phyloP scores from a whole-genome alignment of 116 monocot genomes.

The Trichopus zeylanicus region DNA sequence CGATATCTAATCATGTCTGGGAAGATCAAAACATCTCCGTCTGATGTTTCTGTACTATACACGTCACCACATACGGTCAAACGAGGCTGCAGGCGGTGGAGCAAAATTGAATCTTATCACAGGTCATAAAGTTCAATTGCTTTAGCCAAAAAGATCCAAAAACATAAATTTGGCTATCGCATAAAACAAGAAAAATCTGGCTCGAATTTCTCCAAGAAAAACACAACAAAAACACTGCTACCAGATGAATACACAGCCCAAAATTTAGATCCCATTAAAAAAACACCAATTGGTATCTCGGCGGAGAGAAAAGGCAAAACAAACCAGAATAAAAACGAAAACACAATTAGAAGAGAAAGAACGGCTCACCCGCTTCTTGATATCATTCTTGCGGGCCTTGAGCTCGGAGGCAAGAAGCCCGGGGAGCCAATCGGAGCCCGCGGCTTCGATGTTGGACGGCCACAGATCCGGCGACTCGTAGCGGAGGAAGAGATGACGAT shows the following conservation, averaged over 20 bases:
- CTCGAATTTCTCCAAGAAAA: too few species aligned
- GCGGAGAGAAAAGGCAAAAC: too few species aligned
- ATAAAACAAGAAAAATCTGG: too few species aligned
- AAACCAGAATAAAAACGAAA: too few species aligned
- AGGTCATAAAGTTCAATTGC: too few species aligned
- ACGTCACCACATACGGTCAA: constrained; percentile 62
- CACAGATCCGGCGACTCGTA: constrained; percentile 66
- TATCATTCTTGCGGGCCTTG: constrained; percentile 42
- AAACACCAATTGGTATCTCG: too few species aligned
- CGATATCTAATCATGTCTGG: constrained; percentile 83
- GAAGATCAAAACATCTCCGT: constrained; percentile 77
- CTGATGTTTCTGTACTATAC: constrained; percentile 47
- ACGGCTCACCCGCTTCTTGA: constrained; percentile 41
- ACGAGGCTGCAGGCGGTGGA: constrained; percentile 29
- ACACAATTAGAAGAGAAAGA: constrained; percentile 12
- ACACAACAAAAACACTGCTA: too few species aligned
- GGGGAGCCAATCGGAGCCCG: constrained; percentile 63
- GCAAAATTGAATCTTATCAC: not conserved
- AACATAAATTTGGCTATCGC: too few species aligned
- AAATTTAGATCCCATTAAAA: too few species aligned
- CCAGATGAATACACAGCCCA: too few species aligned
- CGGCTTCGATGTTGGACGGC: constrained; percentile 56
- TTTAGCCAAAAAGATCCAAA: too few species aligned
- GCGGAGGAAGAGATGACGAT: constrained; percentile 82
- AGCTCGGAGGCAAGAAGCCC: constrained; percentile 51